These are phyloP conservation scores for Eucalyptus globulus DNA, from an alignment of 345 rosid species.

Conservation along the genomic window DNA sequence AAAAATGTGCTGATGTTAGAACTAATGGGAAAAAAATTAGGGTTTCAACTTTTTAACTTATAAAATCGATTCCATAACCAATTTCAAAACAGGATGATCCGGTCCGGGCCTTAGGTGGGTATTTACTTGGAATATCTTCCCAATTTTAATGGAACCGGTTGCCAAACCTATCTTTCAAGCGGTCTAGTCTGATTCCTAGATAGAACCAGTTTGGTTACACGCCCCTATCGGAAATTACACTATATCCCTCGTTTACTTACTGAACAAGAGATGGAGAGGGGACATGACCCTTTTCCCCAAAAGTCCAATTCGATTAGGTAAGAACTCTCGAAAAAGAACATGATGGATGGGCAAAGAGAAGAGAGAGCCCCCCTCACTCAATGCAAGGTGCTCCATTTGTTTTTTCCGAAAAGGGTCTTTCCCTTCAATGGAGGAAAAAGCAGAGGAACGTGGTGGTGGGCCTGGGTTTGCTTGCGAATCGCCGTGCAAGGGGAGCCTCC, in stretches of 20 bases:
- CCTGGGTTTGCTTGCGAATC: constrained; percentile 5
- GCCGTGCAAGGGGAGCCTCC: background rate
- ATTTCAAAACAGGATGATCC: rapidly evolving
- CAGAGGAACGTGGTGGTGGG: constrained; percentile 13
- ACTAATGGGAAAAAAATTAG: too few species aligned
- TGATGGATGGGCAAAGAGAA: background rate
- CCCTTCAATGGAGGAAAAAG: background rate
- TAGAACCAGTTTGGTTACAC: too few species aligned
- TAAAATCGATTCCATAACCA: too few species aligned
- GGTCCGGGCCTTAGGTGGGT: too few species aligned
- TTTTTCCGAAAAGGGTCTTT: background rate
- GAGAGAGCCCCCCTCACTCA: background rate
- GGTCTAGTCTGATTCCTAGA: too few species aligned
- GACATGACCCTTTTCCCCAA: background rate
- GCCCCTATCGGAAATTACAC: background rate
- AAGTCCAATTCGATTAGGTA: background rate
- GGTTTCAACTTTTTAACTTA: too few species aligned
- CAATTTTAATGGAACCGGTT: too few species aligned
- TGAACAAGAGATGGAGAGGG: background rate
- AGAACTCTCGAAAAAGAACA: background rate
- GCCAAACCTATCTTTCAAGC: too few species aligned
- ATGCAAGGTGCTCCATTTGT: background rate
- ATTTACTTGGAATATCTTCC: too few species aligned
- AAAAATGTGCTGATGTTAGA: too few species aligned
- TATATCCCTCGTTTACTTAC: background rate